These are phyloP conservation scores for Fragaria ananassa DNA, from an alignment of 306 rosid species.

Conservation along the genomic window DNA sequence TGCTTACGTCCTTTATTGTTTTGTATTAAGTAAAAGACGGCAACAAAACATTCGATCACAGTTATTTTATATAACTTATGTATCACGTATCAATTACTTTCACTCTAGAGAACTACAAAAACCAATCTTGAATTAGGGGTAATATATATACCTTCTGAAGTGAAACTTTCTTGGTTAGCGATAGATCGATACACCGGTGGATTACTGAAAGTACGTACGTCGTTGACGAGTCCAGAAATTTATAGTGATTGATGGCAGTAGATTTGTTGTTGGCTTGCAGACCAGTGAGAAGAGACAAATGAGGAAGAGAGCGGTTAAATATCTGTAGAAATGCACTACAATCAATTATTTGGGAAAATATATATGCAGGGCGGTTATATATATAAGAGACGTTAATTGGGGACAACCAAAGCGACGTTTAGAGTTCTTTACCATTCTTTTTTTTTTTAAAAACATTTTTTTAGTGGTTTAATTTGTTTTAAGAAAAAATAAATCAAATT, in stretches of 20 bases:
- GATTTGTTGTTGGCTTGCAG: not conserved
- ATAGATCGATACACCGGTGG: not conserved
- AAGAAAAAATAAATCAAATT: too few relatives aligned
- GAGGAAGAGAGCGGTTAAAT: conserved; percentile 8
- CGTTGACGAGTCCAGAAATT: not conserved
- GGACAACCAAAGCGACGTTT: not conserved
- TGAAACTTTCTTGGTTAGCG: not conserved
- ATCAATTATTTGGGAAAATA: not conserved
- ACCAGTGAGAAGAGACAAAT: not conserved
- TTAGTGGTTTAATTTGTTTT: too few relatives aligned
- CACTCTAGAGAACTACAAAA: not conserved
- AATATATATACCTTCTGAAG: not conserved
- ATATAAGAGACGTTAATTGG: not conserved
- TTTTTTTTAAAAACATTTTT: not conserved
- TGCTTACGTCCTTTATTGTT: not conserved
- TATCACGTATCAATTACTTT: not conserved
- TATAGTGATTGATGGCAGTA: not conserved
- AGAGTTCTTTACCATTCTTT: not conserved
- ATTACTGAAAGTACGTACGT: not conserved
- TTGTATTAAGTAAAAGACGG: not conserved
- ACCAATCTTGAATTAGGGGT: not conserved
- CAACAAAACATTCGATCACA: not conserved
- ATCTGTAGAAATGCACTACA: not conserved
- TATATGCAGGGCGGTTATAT: not conserved
- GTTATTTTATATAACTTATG: not conserved